Conservation (phyloP, 2,329 filamentous ascomycete genomes). For the Hymenoscyphus albidus region DNA sequence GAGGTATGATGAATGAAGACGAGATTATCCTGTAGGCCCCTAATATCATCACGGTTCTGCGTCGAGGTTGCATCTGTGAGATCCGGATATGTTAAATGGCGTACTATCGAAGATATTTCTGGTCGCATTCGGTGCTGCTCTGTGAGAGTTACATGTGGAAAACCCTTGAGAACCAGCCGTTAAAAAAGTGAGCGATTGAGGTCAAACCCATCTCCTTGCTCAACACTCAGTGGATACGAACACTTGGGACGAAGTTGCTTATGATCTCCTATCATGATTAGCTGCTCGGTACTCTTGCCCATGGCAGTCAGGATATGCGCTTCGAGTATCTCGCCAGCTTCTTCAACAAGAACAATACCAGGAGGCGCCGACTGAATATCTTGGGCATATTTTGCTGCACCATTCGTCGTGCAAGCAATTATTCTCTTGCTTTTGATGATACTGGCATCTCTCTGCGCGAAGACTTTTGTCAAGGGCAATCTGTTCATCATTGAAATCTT, state of each 20-base stretch:
- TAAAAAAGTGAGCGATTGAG: conserved; percentile 68
- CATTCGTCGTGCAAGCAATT: conserved; percentile 69
- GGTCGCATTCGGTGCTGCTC: conserved; percentile 68
- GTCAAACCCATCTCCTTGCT: conserved; percentile 62
- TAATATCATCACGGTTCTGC: conserved; percentile 41
- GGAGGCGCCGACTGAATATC: conserved; percentile 52
- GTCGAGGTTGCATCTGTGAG: conserved; percentile 55
- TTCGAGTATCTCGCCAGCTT: conserved; percentile 71
- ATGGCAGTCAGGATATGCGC: conserved; percentile 62
- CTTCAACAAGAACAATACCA: conserved; percentile 60
- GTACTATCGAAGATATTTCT: conserved; percentile 59
- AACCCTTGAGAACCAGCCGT: conserved; percentile 54
- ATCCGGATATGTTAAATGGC: conserved; percentile 57
- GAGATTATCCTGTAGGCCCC: conserved; percentile 56
- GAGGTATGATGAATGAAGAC: conserved; percentile 63
- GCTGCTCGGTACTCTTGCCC: conserved; percentile 51
- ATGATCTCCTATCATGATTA: conserved; percentile 71
- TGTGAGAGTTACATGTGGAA: conserved; percentile 49
- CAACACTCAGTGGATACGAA: conserved; percentile 53
- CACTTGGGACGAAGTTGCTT: conserved; percentile 67
- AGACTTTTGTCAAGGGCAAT: conserved; percentile 41
- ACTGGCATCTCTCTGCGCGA: conserved; percentile 40
- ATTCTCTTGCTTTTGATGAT: conserved; percentile 54
- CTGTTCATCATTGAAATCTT: conserved; percentile 42
- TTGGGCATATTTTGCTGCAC: conserved; percentile 57